phyloP scores from a whole-genome alignment of 768 basidiomycete species.

The Suillus sp. region DNA sequence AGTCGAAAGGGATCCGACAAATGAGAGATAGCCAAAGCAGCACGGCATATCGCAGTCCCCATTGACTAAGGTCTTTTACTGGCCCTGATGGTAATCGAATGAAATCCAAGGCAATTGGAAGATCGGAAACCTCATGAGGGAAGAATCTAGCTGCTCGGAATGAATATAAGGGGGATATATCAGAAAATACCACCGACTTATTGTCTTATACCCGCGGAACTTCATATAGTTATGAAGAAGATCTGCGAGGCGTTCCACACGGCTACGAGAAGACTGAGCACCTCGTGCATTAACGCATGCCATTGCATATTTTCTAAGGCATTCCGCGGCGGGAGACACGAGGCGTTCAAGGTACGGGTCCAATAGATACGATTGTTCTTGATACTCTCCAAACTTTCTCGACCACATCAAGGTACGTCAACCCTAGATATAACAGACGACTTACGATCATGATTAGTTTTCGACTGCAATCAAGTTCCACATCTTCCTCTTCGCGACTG shows the following conservation, averaged over 20 bases:
- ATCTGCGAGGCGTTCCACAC: conserved; percentile 54
- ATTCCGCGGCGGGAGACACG: conserved; percentile 70
- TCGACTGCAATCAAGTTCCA: conserved; percentile 44
- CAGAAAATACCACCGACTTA: conserved; percentile 59
- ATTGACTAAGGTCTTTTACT: conserved; percentile 48
- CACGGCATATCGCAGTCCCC: conserved; percentile 82
- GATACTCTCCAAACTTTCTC: conserved; percentile 80
- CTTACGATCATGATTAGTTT: conserved; percentile 56
- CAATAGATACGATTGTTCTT: conserved; percentile 90
- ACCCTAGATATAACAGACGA: conserved; percentile 16
- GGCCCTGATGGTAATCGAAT: conserved; percentile 51
- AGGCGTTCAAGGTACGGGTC: conserved; percentile 87
- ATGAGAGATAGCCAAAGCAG: conserved; percentile 95
- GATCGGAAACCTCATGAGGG: conserved; percentile 86
- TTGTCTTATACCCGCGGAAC: conserved; percentile 86
- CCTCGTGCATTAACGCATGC: conserved; percentile 33
- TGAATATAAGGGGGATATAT: conserved; percentile 17
- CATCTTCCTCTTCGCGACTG: conserved; percentile 42
- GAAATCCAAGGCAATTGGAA: conserved; percentile 72
- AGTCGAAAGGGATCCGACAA: conserved; percentile 90
- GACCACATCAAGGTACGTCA: conserved; percentile 3
- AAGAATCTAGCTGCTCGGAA: conserved; percentile 80
- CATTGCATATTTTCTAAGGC: conserved; percentile 58
- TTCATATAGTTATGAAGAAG: conserved; percentile 84
- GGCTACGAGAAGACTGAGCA: conserved; percentile 34